Percentiles rank a stretch among this genome's conserved stretches.
phyloP scores from a whole-genome alignment of 129 eudicot species.

The Chrysanthemum seticuspe region DNA sequence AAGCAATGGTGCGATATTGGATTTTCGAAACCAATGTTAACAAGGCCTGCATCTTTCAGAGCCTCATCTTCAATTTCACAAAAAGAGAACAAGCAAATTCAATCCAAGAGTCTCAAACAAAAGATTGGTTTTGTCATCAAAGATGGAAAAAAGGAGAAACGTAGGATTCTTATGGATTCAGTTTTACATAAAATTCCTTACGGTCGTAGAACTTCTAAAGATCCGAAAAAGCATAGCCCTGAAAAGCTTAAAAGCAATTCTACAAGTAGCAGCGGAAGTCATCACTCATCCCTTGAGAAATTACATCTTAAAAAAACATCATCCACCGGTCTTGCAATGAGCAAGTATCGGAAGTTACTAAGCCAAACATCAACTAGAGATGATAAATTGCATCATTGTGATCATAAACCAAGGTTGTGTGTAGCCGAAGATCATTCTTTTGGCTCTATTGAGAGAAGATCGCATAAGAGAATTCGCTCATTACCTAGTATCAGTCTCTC shows the following conservation, averaged over 20 bases:
- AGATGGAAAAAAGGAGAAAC: constrained; percentile 72
- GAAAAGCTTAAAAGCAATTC: constrained; percentile 32
- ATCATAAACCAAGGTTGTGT: constrained; percentile 39
- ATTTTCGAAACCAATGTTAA: constrained; percentile 27
- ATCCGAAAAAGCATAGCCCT: constrained; percentile 27
- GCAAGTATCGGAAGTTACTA: constrained; percentile 51
- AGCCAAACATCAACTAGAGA: constrained; percentile 37
- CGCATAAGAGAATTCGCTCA: constrained; percentile 53
- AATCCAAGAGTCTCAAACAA: constrained; percentile 66
- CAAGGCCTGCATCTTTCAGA: constrained; percentile 37
- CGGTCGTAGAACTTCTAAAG: constrained; percentile 49
- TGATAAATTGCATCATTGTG: constrained; percentile 22
- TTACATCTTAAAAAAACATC: constrained; percentile 39
- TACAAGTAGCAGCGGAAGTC: constrained; percentile 22
- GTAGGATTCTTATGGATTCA: constrained; percentile 69
- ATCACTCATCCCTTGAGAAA: constrained; percentile 16
- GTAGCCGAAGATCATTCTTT: constrained; percentile 32
- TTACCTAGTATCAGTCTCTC: constrained; percentile 56
- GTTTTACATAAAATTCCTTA: constrained; percentile 75
- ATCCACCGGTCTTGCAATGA: constrained; percentile 47
- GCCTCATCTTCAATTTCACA: constrained; percentile 32
- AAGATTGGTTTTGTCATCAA: constrained; percentile 54
- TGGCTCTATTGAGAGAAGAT: constrained; percentile 11
- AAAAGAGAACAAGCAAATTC: constrained; percentile 38
- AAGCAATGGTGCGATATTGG: constrained; percentile 24